Conservation (phyloP, 495 filamentous ascomycete genomes). For the Aspergillus conjunctus region DNA sequence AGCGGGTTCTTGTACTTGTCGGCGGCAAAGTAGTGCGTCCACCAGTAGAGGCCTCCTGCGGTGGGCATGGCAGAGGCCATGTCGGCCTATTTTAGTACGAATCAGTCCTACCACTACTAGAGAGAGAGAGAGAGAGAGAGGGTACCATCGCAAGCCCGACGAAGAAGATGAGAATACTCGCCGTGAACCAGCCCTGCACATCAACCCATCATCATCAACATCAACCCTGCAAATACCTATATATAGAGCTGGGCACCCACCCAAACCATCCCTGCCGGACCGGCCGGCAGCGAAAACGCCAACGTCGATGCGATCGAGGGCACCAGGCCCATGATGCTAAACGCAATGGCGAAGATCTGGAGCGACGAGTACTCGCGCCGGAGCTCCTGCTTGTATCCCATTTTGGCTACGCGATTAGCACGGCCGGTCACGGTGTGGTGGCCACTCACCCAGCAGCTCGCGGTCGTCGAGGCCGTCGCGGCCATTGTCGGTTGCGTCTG, state of each 20-base stretch:
- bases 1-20: slow-evolving; percentile 62
- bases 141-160: slow-evolving; percentile 66
- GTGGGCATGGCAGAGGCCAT: slow-evolving; percentile 71
- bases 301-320: slow-evolving; percentile 69
- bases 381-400: slow-evolving; percentile 74
- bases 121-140: background rate
- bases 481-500: background rate
- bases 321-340: slow-evolving; percentile 73
- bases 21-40: slow-evolving; percentile 68
- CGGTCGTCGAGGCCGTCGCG: slow-evolving; percentile 28
- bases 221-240: too few species aligned
- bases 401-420: too few species aligned
- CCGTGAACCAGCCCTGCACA: slow-evolving; percentile 67
- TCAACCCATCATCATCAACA: too few species aligned
- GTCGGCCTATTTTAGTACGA: slow-evolving; percentile 53
- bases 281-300: slow-evolving; percentile 65
- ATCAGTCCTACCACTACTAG: background rate
- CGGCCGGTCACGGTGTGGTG: too few species aligned
- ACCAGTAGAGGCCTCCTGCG: slow-evolving; percentile 68
- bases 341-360: slow-evolving; percentile 71
- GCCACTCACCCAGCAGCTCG: slow-evolving; percentile 41
- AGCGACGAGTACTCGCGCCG: slow-evolving; percentile 65
- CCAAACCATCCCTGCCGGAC: slow-evolving; percentile 73
- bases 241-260: too few species aligned
- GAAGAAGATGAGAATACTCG: slow-evolving; percentile 63